Evolutionary conservation across 345 rosid genomes (phyloP), one percentile per base, ranked within the genome.

Genomic region (rapeseed (Brassica napus)): DNA sequence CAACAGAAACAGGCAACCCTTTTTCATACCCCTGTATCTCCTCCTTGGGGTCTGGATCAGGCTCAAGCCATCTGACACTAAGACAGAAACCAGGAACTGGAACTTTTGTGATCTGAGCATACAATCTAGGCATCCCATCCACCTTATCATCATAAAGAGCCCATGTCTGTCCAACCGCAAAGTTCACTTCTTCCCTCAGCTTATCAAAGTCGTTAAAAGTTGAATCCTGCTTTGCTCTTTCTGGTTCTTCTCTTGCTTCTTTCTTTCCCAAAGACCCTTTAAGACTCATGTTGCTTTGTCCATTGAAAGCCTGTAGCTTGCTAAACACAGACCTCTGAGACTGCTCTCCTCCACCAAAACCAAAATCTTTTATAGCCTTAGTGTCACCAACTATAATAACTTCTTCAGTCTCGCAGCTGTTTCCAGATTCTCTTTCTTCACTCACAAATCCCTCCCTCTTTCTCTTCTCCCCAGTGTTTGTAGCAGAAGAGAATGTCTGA

Each of bases 91-190:
- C 79, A 32, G 86, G 42, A 71, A 76, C 66, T 64, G 65, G 60
- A 30, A 87, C 85, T 72, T 82, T 82, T 74, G 57, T 89, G 79
- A 94, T 87, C 47, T 64, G 88, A 85, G 90, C 98, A 77, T 91
- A 91, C 81, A 83, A 88, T 74, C 95, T 86, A 75, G 98, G 98
- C 92, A 89, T 86, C 44, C 84, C 91, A 81, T 87, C 94, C 32
- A 60, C 34, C 6, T 68, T 3, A 78, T 90, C 92, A 80, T 90
- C 95, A 79, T 89, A 88, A 70, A 73, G 44, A 72, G 97, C 92
- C 97, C 97, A 91, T 14, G 76, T 83, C 86, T 89, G 92, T 28
- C 94, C 94, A 28, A 18, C 86, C 10, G 70, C 66, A 77, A 91
- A 91, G 47, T 86, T 77, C 8, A 35, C 73, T 58, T 74, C 87